Base-by-base conservation (phyloP, 108 stramenopile genomes). In the Cyclotella cryptica region DNA sequence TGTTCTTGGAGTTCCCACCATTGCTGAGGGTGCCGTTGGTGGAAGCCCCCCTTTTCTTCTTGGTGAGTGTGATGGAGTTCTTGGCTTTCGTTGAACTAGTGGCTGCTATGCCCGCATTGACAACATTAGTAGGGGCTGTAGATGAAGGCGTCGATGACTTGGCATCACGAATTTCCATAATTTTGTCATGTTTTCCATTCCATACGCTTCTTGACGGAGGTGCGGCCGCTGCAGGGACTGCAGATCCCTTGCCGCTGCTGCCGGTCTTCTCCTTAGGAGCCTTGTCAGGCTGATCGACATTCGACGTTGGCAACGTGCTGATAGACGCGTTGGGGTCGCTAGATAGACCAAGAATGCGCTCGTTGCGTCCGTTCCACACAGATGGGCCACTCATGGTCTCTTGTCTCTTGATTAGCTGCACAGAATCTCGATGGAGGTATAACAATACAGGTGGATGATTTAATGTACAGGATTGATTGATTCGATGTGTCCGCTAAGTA, bases 341-440 rank as follows among this genome's bases (percentile, higher is more conserved):
- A 49, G 67, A 60, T 54, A 60, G 29, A 29, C 72, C 72, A 22
- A 73, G 41, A 29, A 80, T 74, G 40, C 61, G 45, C 66, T 74
- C 72, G 61, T 80, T 80, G 52, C 72, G 72, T 63, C 79, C 79
- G 68, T 80, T 80, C 79, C 79, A 80, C 28, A 55, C 74, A 39
- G 64, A 55, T 26, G 55, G 55, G 24, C 13, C 55, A 21, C 55
- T 55, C 55, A 55, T 55, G 55, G n/a, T 55, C 24, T 55, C 22
- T 24, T 22, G 6, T 21, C 24, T 49, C n/a, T n/a, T 49, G 15
- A n/a, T 3, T 49, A n/a, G 47, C n/a, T 3, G n/a, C n/a, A 49
- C n/a, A n/a, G 47, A 49, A 49, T n/a, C 15, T n/a, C 47, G 9
- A 49, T 49, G 47, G 47, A n/a, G 15, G 9, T n/a, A 3, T 49